phyloP scores from a whole-genome alignment of 305 asterid genomes.

The Solanum hybrid region DNA sequence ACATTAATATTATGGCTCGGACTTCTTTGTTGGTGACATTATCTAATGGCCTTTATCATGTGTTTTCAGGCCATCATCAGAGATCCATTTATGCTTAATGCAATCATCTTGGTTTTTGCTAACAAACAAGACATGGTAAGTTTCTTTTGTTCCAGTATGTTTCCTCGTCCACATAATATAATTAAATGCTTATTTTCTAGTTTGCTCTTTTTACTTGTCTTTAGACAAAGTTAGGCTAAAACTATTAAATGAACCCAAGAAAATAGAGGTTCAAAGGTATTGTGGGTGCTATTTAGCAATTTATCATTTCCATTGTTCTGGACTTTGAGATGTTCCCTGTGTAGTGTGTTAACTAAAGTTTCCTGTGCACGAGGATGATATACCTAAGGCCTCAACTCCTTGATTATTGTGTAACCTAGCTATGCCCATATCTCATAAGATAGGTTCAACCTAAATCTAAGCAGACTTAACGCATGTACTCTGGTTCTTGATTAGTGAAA shows the following conservation, averaged over 20 bases:
- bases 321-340: background rate
- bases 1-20: constrained; percentile 2
- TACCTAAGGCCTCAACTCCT: background rate
- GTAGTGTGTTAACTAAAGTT: background rate
- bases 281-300: background rate
- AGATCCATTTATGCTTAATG: constrained; percentile 95
- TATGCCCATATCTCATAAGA: background rate
- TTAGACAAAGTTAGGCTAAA: background rate
- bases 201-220: background rate
- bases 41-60: background rate
- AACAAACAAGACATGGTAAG: constrained; percentile 98
- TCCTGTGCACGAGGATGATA: background rate
- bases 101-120: constrained; percentile 91
- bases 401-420: background rate
- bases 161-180: background rate
- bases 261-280: background rate
- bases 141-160: background rate
- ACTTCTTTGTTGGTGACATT: background rate
- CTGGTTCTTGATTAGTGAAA: background rate
- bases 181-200: background rate
- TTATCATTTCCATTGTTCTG: background rate
- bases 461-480: background rate
- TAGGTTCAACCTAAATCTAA: background rate
- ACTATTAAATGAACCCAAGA: background rate
- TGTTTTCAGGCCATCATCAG: constrained; percentile 65